phyloP scores from a whole-genome alignment of 805 yeast species.

The Kluyveromyces siamensis region DNA sequence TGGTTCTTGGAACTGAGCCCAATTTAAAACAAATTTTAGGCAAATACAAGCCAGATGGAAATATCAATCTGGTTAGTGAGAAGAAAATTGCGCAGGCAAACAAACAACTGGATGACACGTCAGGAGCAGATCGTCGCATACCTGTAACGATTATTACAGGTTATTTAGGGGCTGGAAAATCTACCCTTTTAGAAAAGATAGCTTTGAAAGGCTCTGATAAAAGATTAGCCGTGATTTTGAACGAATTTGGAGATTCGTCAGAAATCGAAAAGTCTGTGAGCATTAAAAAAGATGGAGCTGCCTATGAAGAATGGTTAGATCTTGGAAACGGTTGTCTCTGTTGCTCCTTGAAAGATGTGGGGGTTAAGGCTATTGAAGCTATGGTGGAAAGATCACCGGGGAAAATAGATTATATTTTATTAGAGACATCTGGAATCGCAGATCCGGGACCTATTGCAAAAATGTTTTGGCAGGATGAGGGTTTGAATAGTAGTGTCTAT shows the following conservation, averaged over 20 bases:
- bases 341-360: slow-evolving; percentile 91
- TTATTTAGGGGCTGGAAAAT: slow-evolving; percentile 89
- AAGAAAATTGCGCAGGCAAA: slow-evolving; percentile 24
- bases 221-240: slow-evolving; percentile 80
- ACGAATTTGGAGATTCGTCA: slow-evolving; percentile 86
- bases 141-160: slow-evolving; percentile 95
- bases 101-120: slow-evolving; percentile 12
- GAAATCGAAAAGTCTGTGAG: slow-evolving; percentile 84
- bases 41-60: slow-evolving; percentile 20
- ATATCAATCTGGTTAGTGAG: slow-evolving; percentile 20
- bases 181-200: slow-evolving; percentile 69
- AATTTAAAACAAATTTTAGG: slow-evolving; percentile 19
- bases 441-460: slow-evolving; percentile 96
- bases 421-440: slow-evolving; percentile 94
- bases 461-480: slow-evolving; percentile 97
- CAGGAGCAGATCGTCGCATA: slow-evolving; percentile 35
- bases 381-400: slow-evolving; percentile 63
- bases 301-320: slow-evolving; percentile 90
- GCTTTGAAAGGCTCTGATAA: slow-evolving; percentile 57
- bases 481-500: slow-evolving; percentile 70
- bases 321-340: slow-evolving; percentile 95
- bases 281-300: slow-evolving; percentile 39
- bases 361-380: slow-evolving; percentile 89
- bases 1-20: slow-evolving; percentile 22
- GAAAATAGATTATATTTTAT: slow-evolving; percentile 77